phyloP scores from a whole-genome alignment of 2,329 filamentous ascomycete genomes.

The Xylogone sp. region DNA sequence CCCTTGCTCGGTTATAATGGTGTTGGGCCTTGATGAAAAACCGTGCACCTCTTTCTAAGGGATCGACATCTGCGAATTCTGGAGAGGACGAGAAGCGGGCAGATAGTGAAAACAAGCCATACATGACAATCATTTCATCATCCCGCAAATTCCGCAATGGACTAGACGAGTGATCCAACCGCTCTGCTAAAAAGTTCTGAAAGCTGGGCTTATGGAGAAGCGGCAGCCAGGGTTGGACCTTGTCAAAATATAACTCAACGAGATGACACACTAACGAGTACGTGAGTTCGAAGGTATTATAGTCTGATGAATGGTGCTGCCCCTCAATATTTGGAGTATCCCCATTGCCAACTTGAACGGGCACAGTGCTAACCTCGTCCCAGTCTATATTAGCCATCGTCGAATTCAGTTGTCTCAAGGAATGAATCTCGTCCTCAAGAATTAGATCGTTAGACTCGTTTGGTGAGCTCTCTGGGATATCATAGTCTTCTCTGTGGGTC shows the following conservation, averaged over 20 bases:
- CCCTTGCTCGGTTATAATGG: background rate
- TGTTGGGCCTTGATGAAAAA: background rate
- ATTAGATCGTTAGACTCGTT: no score
- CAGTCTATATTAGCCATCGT: no score
- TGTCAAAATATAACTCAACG: background rate
- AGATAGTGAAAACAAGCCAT: slow-evolving; percentile 3
- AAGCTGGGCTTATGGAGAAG: background rate
- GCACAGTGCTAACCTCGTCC: no score
- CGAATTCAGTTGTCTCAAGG: no score
- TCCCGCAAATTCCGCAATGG: background rate
- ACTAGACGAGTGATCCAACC: background rate
- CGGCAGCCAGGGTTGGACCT: background rate
- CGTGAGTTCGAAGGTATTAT: background rate
- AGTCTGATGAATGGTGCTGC: background rate
- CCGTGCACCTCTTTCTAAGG: background rate
- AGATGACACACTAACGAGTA: background rate
- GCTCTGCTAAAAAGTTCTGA: background rate
- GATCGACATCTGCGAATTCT: background rate
- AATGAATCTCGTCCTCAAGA: background rate
- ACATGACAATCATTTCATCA: background rate
- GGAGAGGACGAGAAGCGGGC: slow-evolving; percentile 3
- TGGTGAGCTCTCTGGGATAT: no score
- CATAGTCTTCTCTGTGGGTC: background rate
- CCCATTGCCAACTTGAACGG: no score
- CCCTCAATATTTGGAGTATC: no score